These are phyloP conservation scores for Paracamarosporium sp. DNA, from an alignment of 2,329 filamentous ascomycete species.

Conservation along the genomic window DNA sequence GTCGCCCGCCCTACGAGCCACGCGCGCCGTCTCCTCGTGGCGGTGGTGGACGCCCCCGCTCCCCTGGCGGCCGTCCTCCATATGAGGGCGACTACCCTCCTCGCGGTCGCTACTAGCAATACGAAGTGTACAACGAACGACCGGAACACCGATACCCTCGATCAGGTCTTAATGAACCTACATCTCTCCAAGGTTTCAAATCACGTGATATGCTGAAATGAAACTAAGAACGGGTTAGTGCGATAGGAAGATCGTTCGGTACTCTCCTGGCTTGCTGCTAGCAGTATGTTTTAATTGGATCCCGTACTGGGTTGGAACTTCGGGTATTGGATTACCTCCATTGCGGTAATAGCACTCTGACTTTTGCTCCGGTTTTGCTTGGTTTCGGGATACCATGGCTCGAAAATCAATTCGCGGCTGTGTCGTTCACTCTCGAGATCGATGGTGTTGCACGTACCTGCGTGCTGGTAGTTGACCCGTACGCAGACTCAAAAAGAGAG, in stretches of 20 bases:
- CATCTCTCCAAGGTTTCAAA: background rate
- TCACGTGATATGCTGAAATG: background rate
- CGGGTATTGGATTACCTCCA: background rate
- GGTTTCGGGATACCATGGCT: background rate
- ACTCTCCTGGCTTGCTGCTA: background rate
- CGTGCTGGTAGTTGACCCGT: background rate
- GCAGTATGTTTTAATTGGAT: background rate
- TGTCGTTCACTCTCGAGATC: background rate
- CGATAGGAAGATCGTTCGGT: background rate
- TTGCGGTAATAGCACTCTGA: background rate
- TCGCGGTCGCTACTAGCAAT: conserved; percentile 43
- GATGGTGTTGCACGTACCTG: background rate
- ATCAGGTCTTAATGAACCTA: background rate
- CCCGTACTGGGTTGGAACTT: background rate
- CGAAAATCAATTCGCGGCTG: background rate
- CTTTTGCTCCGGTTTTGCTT: background rate
- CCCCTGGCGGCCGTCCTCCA: conserved; percentile 68
- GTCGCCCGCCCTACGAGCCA: conserved; percentile 58
- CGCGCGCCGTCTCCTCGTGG: conserved; percentile 53
- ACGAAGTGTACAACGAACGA: background rate
- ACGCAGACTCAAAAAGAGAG: background rate
- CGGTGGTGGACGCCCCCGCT: conserved; percentile 44
- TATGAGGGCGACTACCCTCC: conserved; percentile 59
- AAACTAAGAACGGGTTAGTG: background rate
- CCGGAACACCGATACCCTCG: background rate